Percentiles rank a stretch among this genome's conserved stretches.
phyloP scores from a whole-genome alignment of 345 rosid species.

The Erucastrum elatum region DNA sequence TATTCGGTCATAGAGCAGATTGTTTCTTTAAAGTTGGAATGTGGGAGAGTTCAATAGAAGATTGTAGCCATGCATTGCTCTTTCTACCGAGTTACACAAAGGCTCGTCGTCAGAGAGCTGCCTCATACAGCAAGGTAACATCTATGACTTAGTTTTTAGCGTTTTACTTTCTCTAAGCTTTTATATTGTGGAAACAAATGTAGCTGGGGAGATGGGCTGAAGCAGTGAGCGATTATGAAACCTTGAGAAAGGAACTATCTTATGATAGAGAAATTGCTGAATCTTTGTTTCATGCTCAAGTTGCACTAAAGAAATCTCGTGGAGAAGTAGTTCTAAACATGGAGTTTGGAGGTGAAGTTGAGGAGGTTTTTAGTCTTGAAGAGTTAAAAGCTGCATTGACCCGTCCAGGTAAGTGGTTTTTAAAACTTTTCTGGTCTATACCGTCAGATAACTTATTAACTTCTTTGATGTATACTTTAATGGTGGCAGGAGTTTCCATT shows the following conservation, averaged over 20 bases:
- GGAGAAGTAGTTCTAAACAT: constrained; percentile 90
- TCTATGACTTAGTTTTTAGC: not conserved
- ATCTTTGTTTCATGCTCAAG: constrained; percentile 88
- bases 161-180: constrained; percentile 15
- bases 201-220: constrained; percentile 90
- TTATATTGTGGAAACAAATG: constrained; percentile 11
- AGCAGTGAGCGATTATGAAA: constrained; percentile 85
- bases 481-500: constrained; percentile 65
- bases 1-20: constrained; percentile 87
- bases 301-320: constrained; percentile 82
- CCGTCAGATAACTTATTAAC: not conserved
- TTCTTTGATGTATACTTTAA: not conserved
- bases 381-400: constrained; percentile 82
- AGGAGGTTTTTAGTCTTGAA: constrained; percentile 63
- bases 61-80: constrained; percentile 71
- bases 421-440: not conserved
- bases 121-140: constrained; percentile 74
- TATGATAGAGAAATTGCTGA: constrained; percentile 81
- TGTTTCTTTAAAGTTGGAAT: constrained; percentile 85
- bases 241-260: constrained; percentile 76
- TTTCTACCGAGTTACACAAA: constrained; percentile 73
- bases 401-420: constrained; percentile 56
- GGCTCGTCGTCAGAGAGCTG: constrained; percentile 90
- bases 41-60: constrained; percentile 84
- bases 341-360: constrained; percentile 97